Conservation (phyloP, 2,329 filamentous ascomycete genomes). For the Balansia obtecta region DNA sequence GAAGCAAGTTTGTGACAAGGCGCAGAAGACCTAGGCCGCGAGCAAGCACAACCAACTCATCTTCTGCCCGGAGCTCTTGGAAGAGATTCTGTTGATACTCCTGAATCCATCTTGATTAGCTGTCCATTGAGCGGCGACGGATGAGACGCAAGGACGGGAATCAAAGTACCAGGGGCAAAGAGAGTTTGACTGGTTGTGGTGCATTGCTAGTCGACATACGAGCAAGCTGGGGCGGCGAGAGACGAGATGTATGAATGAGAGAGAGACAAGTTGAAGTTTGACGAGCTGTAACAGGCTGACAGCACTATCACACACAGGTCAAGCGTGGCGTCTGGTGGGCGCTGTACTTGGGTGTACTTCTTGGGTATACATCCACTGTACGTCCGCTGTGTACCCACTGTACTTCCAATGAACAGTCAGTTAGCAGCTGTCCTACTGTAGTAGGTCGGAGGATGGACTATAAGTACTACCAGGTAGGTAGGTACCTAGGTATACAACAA, state of each 20-base stretch:
- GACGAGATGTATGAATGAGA: background rate
- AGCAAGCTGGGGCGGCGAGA: conserved; percentile 6
- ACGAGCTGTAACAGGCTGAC: background rate
- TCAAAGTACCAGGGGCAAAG: conserved; percentile 43
- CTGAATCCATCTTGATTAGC: conserved; percentile 22
- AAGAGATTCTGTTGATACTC: conserved; percentile 94
- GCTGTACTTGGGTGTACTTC: no score
- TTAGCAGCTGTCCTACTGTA: no score
- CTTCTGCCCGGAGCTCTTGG: conserved; percentile 75
- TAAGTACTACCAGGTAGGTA: no score
- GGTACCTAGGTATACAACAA: no score
- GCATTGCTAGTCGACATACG: conserved; percentile 42
- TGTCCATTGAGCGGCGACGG: background rate
- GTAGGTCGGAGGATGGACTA: no score
- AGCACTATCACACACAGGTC: background rate
- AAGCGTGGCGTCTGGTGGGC: no score
- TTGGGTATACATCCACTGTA: no score
- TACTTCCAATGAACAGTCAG: no score
- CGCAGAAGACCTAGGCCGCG: conserved; percentile 85
- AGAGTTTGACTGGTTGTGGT: conserved; percentile 65
- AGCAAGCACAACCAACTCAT: conserved; percentile 87
- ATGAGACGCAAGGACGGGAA: background rate
- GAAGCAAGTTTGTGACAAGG: conserved; percentile 87
- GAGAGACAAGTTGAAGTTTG: background rate
- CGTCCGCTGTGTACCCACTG: no score